A percentile compares a stretch with the other conserved stretches of the same genome.
Conservation (phyloP, 2,329 filamentous ascomycete genomes). For the Cladobotryum mycophilum region DNA sequence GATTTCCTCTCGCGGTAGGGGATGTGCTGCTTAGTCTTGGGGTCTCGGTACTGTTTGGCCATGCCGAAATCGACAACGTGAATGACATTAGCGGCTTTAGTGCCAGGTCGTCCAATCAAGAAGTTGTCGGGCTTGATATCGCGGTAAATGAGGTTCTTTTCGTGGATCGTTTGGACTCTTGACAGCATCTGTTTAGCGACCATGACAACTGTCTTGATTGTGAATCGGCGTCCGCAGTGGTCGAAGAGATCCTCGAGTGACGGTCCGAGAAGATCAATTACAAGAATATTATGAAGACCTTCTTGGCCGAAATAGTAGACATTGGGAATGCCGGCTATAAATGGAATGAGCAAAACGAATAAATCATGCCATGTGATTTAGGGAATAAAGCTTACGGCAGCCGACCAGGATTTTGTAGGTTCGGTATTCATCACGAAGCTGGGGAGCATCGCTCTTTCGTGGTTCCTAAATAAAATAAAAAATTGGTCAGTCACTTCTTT, state of each 20-base stretch:
- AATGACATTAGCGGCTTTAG: constrained; percentile 95
- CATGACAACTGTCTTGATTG: constrained; percentile 98
- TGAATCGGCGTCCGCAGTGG: constrained; percentile 90
- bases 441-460: constrained; percentile 95
- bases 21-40: constrained; percentile 98
- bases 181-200: constrained; percentile 99
- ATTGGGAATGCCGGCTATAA: constrained; percentile 89
- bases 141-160: constrained; percentile 98
- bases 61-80: constrained; percentile 99
- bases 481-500: constrained; percentile 7
- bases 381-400: constrained; percentile 66
- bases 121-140: constrained; percentile 99
- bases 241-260: constrained; percentile 96
- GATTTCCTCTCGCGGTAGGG: constrained; percentile 96
- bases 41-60: constrained; percentile 98
- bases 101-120: constrained; percentile 84
- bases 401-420: constrained; percentile 99
- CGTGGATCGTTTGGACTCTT: constrained; percentile 87
- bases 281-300: constrained; percentile 96
- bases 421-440: constrained; percentile 95
- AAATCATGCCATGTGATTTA: constrained; percentile 24
- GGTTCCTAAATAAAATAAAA: constrained; percentile 92
- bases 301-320: constrained; percentile 99
- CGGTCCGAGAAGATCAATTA: constrained; percentile 92
- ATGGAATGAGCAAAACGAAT: constrained; percentile 16